These are phyloP conservation scores for Malus hybrid DNA, from an alignment of 331 rosid genomes.

Conservation along the genomic window DNA sequence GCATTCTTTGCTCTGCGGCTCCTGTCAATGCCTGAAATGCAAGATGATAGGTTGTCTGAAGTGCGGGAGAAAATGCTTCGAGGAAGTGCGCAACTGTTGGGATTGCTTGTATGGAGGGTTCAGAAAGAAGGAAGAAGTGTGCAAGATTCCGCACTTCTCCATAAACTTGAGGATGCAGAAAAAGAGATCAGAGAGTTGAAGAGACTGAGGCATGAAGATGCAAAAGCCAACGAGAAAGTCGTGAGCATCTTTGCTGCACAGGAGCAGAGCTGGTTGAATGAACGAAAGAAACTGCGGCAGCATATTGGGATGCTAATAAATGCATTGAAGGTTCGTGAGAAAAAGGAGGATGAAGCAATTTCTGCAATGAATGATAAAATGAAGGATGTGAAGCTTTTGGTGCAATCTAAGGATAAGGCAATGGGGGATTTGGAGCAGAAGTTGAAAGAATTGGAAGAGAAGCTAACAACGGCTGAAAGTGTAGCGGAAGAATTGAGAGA, in stretches of 20 bases:
- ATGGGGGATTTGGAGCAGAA: conserved; percentile 49
- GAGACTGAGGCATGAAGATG: conserved; percentile 77
- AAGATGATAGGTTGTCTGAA: conserved; percentile 43
- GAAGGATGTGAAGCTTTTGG: conserved; percentile 48
- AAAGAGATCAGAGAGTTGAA: conserved; percentile 59
- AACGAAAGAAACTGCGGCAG: conserved; percentile 64
- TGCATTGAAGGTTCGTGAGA: conserved; percentile 57
- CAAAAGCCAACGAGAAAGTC: conserved; percentile 95
- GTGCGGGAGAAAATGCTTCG: conserved; percentile 65
- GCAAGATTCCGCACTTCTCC: conserved; percentile 24
- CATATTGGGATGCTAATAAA: conserved; percentile 66
- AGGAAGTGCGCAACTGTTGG: conserved; percentile 86
- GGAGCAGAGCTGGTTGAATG: conserved; percentile 80
- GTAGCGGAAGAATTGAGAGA: conserved; percentile 62
- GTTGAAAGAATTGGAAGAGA: conserved; percentile 58
- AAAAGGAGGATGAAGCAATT: conserved; percentile 31
- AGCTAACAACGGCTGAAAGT: conserved; percentile 40
- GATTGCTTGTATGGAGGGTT: conserved; percentile 70
- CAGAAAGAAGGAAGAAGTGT: conserved; percentile 41
- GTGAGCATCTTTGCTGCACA: conserved; percentile 87
- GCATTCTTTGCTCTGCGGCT: conserved; percentile 72
- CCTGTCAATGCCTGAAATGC: conserved; percentile 44
- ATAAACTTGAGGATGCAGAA: conserved; percentile 50
- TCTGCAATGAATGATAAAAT: conserved; percentile 45
- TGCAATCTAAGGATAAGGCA: conserved; percentile 47